Evolutionary conservation across 139 green algal species (phyloP).

Genomic region (Chlamydomonas eustigma): DNA sequence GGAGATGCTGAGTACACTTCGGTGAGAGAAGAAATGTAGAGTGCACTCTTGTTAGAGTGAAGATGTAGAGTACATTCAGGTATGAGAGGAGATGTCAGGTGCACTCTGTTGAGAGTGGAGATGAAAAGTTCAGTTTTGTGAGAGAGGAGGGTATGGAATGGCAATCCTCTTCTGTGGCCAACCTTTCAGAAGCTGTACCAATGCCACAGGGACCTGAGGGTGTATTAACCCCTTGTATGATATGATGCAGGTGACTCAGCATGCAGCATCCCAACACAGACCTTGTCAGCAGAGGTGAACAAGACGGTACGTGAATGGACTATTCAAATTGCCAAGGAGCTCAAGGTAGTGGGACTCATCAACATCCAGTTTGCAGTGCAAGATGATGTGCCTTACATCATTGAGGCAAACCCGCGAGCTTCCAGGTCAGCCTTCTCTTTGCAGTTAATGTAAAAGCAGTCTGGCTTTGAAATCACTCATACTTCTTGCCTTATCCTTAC

Average conservation of each 20-base stretch:
- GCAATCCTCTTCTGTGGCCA: too few relatives aligned
- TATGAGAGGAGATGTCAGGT: not conserved
- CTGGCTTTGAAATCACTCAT: too few relatives aligned
- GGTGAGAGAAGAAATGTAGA: too few relatives aligned
- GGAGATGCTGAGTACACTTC: not conserved
- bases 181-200: too few relatives aligned
- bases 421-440: slow-evolving; percentile 54
- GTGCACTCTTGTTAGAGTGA: too few relatives aligned
- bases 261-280: slow-evolving; percentile 91
- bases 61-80: too few relatives aligned
- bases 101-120: not conserved
- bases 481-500: too few relatives aligned
- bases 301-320: slow-evolving; percentile 88
- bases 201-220: too few relatives aligned
- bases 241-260: slow-evolving; percentile 86
- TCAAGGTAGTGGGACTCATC: slow-evolving; percentile 95
- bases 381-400: slow-evolving; percentile 89
- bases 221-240: too few relatives aligned
- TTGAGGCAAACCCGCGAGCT: slow-evolving; percentile 97
- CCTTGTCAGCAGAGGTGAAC: slow-evolving; percentile 71
- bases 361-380: slow-evolving; percentile 98
- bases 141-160: too few relatives aligned
- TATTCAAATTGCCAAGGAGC: slow-evolving; percentile 72
- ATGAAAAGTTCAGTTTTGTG: too few relatives aligned
- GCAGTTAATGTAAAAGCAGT: too few relatives aligned